phyloP scores from a whole-genome alignment of 345 rosid species.

The Angophora floribunda region DNA sequence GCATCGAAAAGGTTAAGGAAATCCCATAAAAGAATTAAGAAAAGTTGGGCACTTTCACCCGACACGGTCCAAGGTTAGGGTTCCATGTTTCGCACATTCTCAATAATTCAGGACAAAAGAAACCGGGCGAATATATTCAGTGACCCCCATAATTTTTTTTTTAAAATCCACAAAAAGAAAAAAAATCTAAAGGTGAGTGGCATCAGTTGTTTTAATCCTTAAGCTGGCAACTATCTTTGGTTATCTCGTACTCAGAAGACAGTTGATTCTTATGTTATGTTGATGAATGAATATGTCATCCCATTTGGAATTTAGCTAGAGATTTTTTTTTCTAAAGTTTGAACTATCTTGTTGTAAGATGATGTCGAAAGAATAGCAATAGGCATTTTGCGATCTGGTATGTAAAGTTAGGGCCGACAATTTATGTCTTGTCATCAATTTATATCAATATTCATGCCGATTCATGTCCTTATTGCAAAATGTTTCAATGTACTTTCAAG shows the following conservation, averaged over 20 bases:
- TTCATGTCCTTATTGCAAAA: not conserved
- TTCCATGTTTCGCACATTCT: not conserved
- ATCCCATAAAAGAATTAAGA: not conserved
- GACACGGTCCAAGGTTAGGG: not conserved
- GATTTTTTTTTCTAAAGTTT: not conserved
- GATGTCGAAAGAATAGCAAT: not conserved
- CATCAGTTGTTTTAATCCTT: not conserved
- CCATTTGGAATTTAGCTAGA: not conserved
- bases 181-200: not conserved
- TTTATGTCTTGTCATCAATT: not conserved
- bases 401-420: not conserved
- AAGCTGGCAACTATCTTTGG: not conserved
- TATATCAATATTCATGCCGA: not conserved
- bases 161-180: not conserved
- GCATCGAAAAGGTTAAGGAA: not conserved
- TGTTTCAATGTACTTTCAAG: not conserved
- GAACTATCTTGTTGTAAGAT: not conserved
- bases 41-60: not conserved
- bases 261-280: not conserved
- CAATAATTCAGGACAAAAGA: not conserved
- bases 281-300: not conserved
- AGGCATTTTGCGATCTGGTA: not conserved
- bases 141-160: no score
- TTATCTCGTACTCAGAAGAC: not conserved
- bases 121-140: not conserved